Conservation (phyloP, 2,329 filamentous ascomycete species). For the Neofusicoccum sp. region DNA sequence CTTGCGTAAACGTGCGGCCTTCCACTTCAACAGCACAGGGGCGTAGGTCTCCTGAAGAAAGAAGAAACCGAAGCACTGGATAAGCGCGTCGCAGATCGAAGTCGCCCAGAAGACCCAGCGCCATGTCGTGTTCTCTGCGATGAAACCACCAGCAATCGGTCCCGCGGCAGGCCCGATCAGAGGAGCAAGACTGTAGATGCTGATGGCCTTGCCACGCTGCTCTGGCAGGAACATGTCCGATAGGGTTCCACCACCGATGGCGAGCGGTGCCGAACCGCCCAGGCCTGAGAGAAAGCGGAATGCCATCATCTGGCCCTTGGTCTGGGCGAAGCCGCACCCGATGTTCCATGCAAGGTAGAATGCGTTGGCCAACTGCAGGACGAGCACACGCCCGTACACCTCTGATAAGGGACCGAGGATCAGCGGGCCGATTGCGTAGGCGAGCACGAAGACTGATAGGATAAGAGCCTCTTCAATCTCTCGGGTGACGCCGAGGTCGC, state of each 20-base stretch:
- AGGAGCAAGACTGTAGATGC: slow-evolving; percentile 62
- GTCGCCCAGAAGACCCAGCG: slow-evolving; percentile 72
- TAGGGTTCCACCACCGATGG: slow-evolving; percentile 39
- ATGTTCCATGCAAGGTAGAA: slow-evolving; percentile 39
- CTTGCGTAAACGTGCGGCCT: slow-evolving; percentile 55
- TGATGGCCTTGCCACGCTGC: slow-evolving; percentile 62
- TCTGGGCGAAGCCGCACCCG: slow-evolving; percentile 41
- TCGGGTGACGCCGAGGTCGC: slow-evolving; percentile 33
- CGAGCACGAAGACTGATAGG: slow-evolving; percentile 38
- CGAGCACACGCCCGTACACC: slow-evolving; percentile 34
- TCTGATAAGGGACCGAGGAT: slow-evolving; percentile 37
- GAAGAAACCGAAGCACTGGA: slow-evolving; percentile 62
- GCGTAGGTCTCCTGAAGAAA: slow-evolving; percentile 66
- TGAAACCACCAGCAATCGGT: slow-evolving; percentile 65
- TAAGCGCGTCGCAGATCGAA: slow-evolving; percentile 59
- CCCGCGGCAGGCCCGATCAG: slow-evolving; percentile 65
- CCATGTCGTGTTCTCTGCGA: slow-evolving; percentile 64
- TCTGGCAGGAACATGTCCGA: slow-evolving; percentile 61
- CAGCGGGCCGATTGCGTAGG: slow-evolving; percentile 38
- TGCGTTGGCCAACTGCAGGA: slow-evolving; percentile 35
- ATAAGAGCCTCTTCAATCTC: slow-evolving; percentile 31
- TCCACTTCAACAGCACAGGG: slow-evolving; percentile 59
- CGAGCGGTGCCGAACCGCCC: slow-evolving; percentile 38
- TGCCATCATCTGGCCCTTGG: slow-evolving; percentile 33
- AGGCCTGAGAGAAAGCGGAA: slow-evolving; percentile 39